Conservation (phyloP, 1,139 yeast genomes). For the Zygotorulaspora mrakii region DNA sequence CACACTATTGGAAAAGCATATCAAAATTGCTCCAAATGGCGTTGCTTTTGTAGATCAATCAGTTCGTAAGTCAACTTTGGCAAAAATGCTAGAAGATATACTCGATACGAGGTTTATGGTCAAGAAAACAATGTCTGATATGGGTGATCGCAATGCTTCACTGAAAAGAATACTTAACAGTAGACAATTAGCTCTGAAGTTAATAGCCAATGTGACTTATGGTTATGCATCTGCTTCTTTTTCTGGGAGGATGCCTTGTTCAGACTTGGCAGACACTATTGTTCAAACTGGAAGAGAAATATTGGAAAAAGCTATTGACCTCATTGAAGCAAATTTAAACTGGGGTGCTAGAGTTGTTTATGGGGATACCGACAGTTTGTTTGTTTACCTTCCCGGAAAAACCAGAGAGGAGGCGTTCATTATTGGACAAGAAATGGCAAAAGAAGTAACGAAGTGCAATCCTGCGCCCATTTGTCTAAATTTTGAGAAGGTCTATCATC, state of each 20-base stretch:
- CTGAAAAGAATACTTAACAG: constrained; percentile 62
- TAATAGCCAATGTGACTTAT: constrained; percentile 92
- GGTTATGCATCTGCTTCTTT: constrained; percentile 94
- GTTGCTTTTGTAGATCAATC: constrained; percentile 64
- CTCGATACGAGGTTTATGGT: constrained; percentile 75
- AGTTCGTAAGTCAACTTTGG: constrained; percentile 67
- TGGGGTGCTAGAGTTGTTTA: constrained; percentile 94
- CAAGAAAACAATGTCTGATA: constrained; percentile 63
- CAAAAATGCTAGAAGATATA: constrained; percentile 81
- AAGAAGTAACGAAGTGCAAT: constrained; percentile 56
- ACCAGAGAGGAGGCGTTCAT: constrained; percentile 71
- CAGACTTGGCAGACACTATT: constrained; percentile 91
- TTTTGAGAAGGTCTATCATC: constrained; percentile 90
- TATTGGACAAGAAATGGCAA: constrained; percentile 69
- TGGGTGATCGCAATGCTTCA: constrained; percentile 34
- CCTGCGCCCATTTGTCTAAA: constrained; percentile 81
- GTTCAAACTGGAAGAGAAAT: constrained; percentile 90
- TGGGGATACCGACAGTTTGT: constrained; percentile 93
- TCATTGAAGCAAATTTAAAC: constrained; percentile 53
- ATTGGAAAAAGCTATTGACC: constrained; percentile 61
- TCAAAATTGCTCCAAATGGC: constrained; percentile 83
- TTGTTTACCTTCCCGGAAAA: constrained; percentile 85
- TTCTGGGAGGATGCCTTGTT: constrained; percentile 96
- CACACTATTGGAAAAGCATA: constrained; percentile 48
- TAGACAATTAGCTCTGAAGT: constrained; percentile 79